Evolutionary conservation across 1,284 basidiomycete species (phyloP).

Genomic region (Sanghuangporus weigelae): DNA sequence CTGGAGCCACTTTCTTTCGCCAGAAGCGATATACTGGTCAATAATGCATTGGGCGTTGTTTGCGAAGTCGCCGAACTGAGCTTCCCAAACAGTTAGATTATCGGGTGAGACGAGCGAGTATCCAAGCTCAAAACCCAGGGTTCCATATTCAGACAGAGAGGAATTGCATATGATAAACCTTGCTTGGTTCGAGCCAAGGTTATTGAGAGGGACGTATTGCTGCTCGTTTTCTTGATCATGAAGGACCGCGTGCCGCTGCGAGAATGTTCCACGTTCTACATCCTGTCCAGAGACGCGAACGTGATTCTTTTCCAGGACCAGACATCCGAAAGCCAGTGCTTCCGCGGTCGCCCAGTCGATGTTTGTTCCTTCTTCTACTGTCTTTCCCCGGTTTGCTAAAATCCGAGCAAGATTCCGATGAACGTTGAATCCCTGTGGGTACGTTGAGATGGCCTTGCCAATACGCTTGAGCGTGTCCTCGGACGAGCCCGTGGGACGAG

Average conservation of each 20-base stretch:
- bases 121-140: slow-evolving; percentile 96
- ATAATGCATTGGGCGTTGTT: slow-evolving; percentile 98
- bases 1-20: slow-evolving; percentile 98
- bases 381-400: slow-evolving; percentile 82
- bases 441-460: slow-evolving; percentile 82
- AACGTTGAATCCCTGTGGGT: slow-evolving; percentile 81
- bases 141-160: slow-evolving; percentile 92
- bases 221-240: slow-evolving; percentile 94
- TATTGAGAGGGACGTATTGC: slow-evolving; percentile 87
- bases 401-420: slow-evolving; percentile 97
- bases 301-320: slow-evolving; percentile 90
- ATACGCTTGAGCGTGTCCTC: slow-evolving; percentile 79
- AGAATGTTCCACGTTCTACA: slow-evolving; percentile 99
- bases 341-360: slow-evolving; percentile 99
- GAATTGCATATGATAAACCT: slow-evolving; percentile 96
- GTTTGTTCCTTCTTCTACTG: slow-evolving; percentile 83
- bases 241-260: slow-evolving; percentile 96
- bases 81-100: slow-evolving; percentile 96
- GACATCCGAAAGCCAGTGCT: slow-evolving; percentile 92
- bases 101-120: slow-evolving; percentile 98
- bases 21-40: slow-evolving; percentile 97
- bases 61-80: slow-evolving; percentile 97
- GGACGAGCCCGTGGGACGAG: slow-evolving; percentile 81
- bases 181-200: slow-evolving; percentile 85
- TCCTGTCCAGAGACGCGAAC: slow-evolving; percentile 98